Evolutionary conservation across 78 protist species (phyloP), one percentile per base, ranked within the genome.

Genomic region (Isochrysis galbana): DNA sequence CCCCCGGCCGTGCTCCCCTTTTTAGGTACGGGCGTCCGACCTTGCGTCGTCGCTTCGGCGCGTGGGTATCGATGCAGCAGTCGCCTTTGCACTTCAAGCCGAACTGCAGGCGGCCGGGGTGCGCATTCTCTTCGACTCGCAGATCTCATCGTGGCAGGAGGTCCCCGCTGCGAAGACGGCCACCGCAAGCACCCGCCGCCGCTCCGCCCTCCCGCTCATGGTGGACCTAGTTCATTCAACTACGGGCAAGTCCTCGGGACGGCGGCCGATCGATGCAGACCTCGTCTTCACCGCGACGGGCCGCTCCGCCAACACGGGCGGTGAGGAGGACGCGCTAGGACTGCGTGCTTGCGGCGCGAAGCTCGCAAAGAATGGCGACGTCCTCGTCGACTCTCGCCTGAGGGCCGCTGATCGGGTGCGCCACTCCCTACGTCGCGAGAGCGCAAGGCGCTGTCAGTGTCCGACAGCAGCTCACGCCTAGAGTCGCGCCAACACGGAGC

Each of bases 261-360:
- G 69, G 39, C 25, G 61, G 39, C 55, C 41, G 70, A 3, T 11
- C 25, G 17, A 4, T 25, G 70, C 69, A 4, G 82, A 36, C 41
- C 51, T 29, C 45, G 34, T 34, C 69, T 90, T 69, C 36, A 69
- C 77, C 7, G 77, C 77, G 36, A 69, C 77, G 36, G 93, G 93
- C 38, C 45, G 93, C 32, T 17, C 5, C 61, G 86, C 93, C 34
- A 46, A 42, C 77, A 45, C 93, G n/a, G n/a, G n/a, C n/a, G n/a
- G n/a, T n/a, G n/a, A n/a, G n/a, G n/a, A n/a, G n/a, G 67, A 4
- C 36, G 88, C 47, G 26, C 77, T 91, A n/a, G 36, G 23, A 36
- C 90, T 91, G 38, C 74, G 74, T 19, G 54, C 17, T 21, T 23
- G 11, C 29, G 93, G 93, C 34, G 87, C 45, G 61, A 51, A 21